Evolutionary conservation across 768 basidiomycete genomes (phyloP), one percentile per base, ranked within the genome.

Genomic region (Rhodotorula paludigena): DNA sequence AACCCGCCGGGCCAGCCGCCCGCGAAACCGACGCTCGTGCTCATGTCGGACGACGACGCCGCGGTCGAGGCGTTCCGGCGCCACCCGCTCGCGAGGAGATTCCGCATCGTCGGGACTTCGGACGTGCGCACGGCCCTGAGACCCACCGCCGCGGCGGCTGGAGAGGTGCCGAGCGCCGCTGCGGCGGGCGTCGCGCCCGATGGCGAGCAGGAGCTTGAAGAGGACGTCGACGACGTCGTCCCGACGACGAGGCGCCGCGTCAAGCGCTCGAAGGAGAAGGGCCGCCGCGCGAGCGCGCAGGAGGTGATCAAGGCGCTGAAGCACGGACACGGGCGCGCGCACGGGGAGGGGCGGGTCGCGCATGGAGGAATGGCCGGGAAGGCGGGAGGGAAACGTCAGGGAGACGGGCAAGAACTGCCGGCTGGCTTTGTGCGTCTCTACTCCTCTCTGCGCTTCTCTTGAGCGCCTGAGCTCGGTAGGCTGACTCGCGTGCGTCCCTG

Each of bases 21-120:
- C 33, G 55, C 38, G 57, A 21, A 32, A 25, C 62, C 69, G 2
- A 63, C 61, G 0, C 28, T 71, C 28, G 53, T 59, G 25, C 48
- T 71, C 23, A 71, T 71, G 69, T 64, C 61, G 21, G 69, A 71
- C 44, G 69, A 71, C 48, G 18, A 38, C 6, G 35, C 11, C 2
- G 69, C 65, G 0, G 65, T 66, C 42, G 42, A 44, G n/a, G 42
- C 51, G 28, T 72, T 72, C 49, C 15, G 28, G n/a, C 2, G 5
- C 11, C 58, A 67, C 42, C 58, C 66, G 28, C 44, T 64, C 10
- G 66, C 56, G 10, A 28, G 5, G 41, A 11, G n/a, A 16, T 68
- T 64, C 56, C 12, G 64, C 21, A 57, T 72, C 18, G 56, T 58
- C 21, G 58, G 59, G 6, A 68, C 71, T 0, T 30, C 55, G 8